phyloP scores from a whole-genome alignment of 371 early-diverging fungal species.

The Syncephalis plumigaleata region DNA sequence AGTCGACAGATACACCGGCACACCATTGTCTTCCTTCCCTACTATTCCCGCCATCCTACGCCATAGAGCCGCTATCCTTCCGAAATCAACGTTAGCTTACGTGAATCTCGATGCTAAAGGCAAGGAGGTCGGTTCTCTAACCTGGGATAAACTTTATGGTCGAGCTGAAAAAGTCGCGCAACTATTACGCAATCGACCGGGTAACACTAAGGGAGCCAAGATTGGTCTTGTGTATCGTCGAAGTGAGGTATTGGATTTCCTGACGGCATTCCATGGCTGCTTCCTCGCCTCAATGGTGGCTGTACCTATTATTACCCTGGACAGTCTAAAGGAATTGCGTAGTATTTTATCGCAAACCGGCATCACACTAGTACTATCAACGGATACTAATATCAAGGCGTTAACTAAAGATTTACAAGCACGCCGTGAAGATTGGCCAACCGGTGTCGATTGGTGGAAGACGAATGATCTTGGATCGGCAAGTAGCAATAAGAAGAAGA shows the following conservation, averaged over 20 bases:
- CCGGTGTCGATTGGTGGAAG: slow-evolving; percentile 54
- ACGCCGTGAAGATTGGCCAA: slow-evolving; percentile 38
- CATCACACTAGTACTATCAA: slow-evolving; percentile 50
- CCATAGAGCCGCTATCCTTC: slow-evolving; percentile 27
- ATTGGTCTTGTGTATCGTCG: slow-evolving; percentile 67
- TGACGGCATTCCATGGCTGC: slow-evolving; percentile 59
- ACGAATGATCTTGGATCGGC: slow-evolving; percentile 48
- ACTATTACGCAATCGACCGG: slow-evolving; percentile 30
- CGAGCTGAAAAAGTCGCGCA: slow-evolving; percentile 50
- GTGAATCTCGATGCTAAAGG: slow-evolving; percentile 58
- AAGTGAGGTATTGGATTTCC: slow-evolving; percentile 57
- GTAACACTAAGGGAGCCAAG: slow-evolving; percentile 34
- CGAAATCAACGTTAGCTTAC: slow-evolving; percentile 30
- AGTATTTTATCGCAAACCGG: slow-evolving; percentile 51
- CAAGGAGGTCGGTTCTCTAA: slow-evolving; percentile 34
- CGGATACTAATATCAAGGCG: slow-evolving; percentile 54
- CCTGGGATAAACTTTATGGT: slow-evolving; percentile 55
- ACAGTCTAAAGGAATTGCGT: slow-evolving; percentile 57
- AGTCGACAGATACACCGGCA: slow-evolving; percentile 19
- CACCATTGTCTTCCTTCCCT: slow-evolving; percentile 14
- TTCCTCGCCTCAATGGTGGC: slow-evolving; percentile 67
- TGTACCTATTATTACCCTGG: slow-evolving; percentile 65
- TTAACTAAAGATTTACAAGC: slow-evolving; percentile 45
- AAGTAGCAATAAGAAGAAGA: slow-evolving; percentile 32
- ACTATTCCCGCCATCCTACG: slow-evolving; percentile 33